phyloP scores from a whole-genome alignment of 345 rosid species.

The Eucalyptus cladocalyx region DNA sequence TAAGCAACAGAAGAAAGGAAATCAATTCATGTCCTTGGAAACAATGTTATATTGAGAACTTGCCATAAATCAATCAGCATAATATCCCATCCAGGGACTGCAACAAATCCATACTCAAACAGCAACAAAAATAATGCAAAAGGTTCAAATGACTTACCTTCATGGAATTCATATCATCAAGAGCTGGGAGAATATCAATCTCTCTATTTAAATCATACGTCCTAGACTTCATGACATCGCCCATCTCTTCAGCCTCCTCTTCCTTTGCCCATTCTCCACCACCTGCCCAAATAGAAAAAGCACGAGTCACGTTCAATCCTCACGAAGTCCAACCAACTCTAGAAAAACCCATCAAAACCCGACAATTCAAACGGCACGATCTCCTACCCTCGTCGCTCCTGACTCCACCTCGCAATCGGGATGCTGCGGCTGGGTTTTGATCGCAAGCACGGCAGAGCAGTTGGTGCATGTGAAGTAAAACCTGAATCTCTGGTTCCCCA shows the following conservation, averaged over 20 bases:
- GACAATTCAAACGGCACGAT: not conserved
- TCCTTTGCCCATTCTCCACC: not conserved
- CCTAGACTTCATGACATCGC: not conserved
- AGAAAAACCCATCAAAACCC: not conserved
- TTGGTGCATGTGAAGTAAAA: slow-evolving; percentile 87
- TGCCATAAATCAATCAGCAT: too few relatives aligned
- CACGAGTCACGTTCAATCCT: not conserved
- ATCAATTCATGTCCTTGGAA: too few relatives aligned
- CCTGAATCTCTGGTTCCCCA: slow-evolving; percentile 77
- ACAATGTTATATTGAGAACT: too few relatives aligned
- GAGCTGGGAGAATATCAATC: too few relatives aligned
- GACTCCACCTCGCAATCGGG: slow-evolving; percentile 88
- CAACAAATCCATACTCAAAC: too few relatives aligned
- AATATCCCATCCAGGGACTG: too few relatives aligned
- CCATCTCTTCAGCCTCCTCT: not conserved
- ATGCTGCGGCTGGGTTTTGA: slow-evolving; percentile 85
- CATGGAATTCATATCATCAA: too few relatives aligned
- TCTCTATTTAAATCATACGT: too few relatives aligned
- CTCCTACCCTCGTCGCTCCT: slow-evolving; percentile 21
- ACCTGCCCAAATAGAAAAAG: not conserved
- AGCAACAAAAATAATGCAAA: too few relatives aligned
- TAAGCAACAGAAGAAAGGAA: too few relatives aligned
- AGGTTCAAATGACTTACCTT: too few relatives aligned
- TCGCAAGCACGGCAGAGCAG: slow-evolving; percentile 76
- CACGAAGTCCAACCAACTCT: not conserved